Conservation (phyloP, 441 rosid genomes). For the Metrosideros polymorpha region DNA sequence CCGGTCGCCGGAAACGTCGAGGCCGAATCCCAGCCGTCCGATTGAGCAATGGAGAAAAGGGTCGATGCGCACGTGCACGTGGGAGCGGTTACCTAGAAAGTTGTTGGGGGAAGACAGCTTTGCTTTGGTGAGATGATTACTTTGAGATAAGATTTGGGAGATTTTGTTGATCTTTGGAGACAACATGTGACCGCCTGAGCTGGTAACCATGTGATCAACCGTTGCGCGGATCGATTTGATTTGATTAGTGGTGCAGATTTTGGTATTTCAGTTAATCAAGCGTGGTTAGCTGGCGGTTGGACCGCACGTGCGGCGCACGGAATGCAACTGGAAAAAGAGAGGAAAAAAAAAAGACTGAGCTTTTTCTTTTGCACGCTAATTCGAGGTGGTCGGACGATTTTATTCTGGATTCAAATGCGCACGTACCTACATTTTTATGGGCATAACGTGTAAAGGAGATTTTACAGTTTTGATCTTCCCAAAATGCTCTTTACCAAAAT, state of each 20-base stretch:
- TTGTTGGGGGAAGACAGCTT: constrained; percentile 4
- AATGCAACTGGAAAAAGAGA: too few relatives aligned
- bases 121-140: neutral
- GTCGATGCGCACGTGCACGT: constrained; percentile 28
- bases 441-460: neutral
- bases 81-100: constrained; percentile 20
- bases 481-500: neutral
- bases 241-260: neutral
- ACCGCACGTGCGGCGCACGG: constrained; percentile 23
- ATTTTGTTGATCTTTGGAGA: neutral
- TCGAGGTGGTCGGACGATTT: neutral
- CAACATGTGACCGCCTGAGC: constrained; percentile 50
- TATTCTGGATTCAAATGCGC: neutral
- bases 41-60: neutral
- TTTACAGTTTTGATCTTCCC: neutral
- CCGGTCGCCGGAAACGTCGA: constrained; percentile 8
- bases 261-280: constrained; percentile 6
- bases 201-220: constrained; percentile 51
- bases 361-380: neutral
- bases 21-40: constrained; percentile 7
- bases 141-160: constrained; percentile 5
- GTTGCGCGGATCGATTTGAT: constrained; percentile 14
- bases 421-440: neutral
- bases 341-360: neutral
- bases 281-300: constrained; percentile 6